These are phyloP conservation scores for Podospora comata DNA, from an alignment of 495 filamentous ascomycete species.

Conservation along the genomic window DNA sequence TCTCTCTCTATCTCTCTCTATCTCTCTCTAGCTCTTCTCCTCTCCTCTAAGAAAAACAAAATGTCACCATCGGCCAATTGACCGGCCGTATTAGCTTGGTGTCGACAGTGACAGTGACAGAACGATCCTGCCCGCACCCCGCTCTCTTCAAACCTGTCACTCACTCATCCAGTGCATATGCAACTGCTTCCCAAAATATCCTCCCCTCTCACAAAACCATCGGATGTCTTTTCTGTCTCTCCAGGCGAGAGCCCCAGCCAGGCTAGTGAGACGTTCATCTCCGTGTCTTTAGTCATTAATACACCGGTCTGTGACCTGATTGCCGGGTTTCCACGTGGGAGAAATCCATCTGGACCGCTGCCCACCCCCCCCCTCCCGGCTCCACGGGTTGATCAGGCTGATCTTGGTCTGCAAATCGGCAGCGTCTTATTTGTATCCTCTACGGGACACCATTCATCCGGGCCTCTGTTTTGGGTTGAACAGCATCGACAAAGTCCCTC, in stretches of 20 bases:
- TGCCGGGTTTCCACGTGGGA: neutral
- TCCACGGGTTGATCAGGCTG: neutral
- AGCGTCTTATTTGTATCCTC: neutral
- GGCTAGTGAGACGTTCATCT: neutral
- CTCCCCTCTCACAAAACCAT: neutral
- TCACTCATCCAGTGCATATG: too few relatives aligned
- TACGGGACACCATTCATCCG: neutral
- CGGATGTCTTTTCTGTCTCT: neutral
- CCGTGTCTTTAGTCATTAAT: neutral
- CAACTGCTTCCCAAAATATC: too few relatives aligned
- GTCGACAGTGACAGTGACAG: slow-evolving; percentile 3
- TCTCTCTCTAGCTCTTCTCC: too few relatives aligned
- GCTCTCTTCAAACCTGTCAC: neutral
- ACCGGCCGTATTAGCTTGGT: neutral
- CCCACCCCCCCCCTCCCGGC: too few relatives aligned
- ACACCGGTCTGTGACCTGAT: neutral
- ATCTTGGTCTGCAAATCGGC: neutral
- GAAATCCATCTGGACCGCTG: neutral
- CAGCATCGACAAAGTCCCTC: neutral
- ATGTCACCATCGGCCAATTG: neutral
- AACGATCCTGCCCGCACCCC: neutral
- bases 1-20: too few relatives aligned
- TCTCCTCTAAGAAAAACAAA: too few relatives aligned
- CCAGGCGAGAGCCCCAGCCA: neutral
- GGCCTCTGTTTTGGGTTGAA: neutral